A percentile compares a stretch with the other conserved stretches of the same genome.
These are phyloP conservation scores for Alternaria infectoria DNA, from an alignment of 2,329 filamentous ascomycete species.

Conservation along the genomic window DNA sequence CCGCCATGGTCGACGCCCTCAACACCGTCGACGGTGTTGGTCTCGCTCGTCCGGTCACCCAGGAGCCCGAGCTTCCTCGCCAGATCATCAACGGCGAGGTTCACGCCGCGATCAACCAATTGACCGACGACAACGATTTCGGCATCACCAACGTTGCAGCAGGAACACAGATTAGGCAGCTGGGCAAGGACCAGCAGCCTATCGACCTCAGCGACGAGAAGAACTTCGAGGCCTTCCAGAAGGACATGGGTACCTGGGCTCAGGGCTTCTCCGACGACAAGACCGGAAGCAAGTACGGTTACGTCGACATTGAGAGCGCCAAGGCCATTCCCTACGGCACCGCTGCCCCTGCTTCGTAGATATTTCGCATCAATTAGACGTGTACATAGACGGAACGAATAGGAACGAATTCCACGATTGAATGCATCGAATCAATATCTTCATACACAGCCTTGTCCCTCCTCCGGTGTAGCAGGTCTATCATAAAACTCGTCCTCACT, in stretches of 20 bases:
- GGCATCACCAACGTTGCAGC: slow-evolving; percentile 54
- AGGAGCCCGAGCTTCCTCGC: slow-evolving; percentile 57
- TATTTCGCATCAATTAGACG: neutral
- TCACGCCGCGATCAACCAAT: slow-evolving; percentile 55
- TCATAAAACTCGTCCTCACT: slow-evolving; percentile 10
- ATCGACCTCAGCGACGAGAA: slow-evolving; percentile 58
- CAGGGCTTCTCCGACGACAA: slow-evolving; percentile 51
- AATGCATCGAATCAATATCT: neutral
- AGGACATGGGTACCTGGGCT: slow-evolving; percentile 56
- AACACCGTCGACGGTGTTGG: slow-evolving; percentile 66
- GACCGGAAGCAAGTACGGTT: slow-evolving; percentile 52
- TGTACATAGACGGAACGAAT: neutral
- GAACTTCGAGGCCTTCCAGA: slow-evolving; percentile 56
- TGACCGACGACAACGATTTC: slow-evolving; percentile 61
- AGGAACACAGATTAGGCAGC: slow-evolving; percentile 59
- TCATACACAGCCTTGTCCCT: neutral
- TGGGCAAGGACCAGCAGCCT: slow-evolving; percentile 61
- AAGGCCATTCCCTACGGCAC: slow-evolving; percentile 47
- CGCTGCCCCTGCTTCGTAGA: slow-evolving; percentile 8
- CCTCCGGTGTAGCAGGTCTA: neutral
- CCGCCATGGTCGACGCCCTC: slow-evolving; percentile 65
- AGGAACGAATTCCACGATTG: neutral
- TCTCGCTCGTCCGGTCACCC: slow-evolving; percentile 60
- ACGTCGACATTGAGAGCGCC: slow-evolving; percentile 52
- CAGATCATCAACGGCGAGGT: slow-evolving; percentile 54